Evolutionary conservation across 2,329 filamentous ascomycete genomes (phyloP), one percentile per base, ranked within the genome.

Genomic region (Neodidymelliopsis sp.): DNA sequence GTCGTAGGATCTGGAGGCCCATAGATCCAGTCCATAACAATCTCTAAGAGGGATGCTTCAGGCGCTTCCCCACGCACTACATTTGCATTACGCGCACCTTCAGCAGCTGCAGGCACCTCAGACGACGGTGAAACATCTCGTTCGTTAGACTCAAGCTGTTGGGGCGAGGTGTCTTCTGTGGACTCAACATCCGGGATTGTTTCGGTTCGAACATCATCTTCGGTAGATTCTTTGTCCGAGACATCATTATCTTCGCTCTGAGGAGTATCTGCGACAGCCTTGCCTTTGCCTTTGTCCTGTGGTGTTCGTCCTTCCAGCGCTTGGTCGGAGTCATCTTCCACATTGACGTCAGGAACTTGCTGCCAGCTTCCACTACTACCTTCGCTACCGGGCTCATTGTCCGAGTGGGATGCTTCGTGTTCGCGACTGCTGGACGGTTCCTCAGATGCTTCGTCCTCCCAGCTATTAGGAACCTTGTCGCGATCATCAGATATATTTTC

Each of bases 11-110:
- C 66, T 15, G 79, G 72, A 42, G 78, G 78, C 8, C 73, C 77
- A 72, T 77, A 80, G 49, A 80, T 73, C 76, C 76, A 80, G 37
- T 80, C 72, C 15, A 74, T 56, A 1, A 75, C 43, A 13, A 65
- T 62, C 24, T 77, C 69, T 5, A 71, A 12, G 6, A 43, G 42
- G 12, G 53, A 60, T 4, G 44, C 54, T 25, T 56, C 58, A 13
- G 37, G 48, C 47, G 31, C 44, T 7, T 57, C 60, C n/a, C n/a
- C n/a, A n/a, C n/a, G n/a, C n/a, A n/a, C n/a, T 29, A 22, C 52
- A 16, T 38, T 52, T 16, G 35, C 48, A 15, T 29, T 28, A 12
- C 49, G 46, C 11, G 33, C 28, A 24, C 19, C 24, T 30, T 46
- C 52, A 25, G 50, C 53, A 28, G 52, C 36, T 36, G 25, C 20